These are phyloP conservation scores for Fusarium sp. DNA, from an alignment of 2,329 filamentous ascomycete genomes.

Conservation along the genomic window DNA sequence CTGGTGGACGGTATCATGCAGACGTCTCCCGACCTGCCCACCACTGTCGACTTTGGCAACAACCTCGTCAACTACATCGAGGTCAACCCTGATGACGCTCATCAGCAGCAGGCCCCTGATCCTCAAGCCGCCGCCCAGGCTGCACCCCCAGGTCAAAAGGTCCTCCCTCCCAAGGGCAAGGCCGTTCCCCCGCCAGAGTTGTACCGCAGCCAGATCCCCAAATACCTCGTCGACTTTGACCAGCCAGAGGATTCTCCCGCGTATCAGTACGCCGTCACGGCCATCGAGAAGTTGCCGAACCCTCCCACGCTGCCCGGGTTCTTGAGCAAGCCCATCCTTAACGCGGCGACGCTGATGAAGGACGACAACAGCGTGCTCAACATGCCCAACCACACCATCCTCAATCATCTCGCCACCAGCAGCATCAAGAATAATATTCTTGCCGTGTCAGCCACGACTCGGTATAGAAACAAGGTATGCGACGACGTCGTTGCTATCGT, in stretches of 20 bases:
- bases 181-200: slow-evolving; percentile 66
- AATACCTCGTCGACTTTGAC: slow-evolving; percentile 89
- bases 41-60: slow-evolving; percentile 97
- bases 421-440: slow-evolving; percentile 98
- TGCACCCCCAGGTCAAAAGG: slow-evolving; percentile 1
- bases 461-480: slow-evolving; percentile 92
- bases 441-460: slow-evolving; percentile 95
- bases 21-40: slow-evolving; percentile 87
- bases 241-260: slow-evolving; percentile 81
- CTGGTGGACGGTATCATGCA: slow-evolving; percentile 94
- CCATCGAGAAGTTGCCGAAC: slow-evolving; percentile 82
- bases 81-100: slow-evolving; percentile 80
- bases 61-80: slow-evolving; percentile 99
- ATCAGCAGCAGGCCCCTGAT: slow-evolving; percentile 48
- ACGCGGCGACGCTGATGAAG: slow-evolving; percentile 91
- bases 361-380: slow-evolving; percentile 97
- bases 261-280: slow-evolving; percentile 80
- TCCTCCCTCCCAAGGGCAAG: slow-evolving; percentile 60
- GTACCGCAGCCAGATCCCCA: slow-evolving; percentile 82
- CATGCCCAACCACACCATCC: slow-evolving; percentile 95
- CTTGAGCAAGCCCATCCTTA: slow-evolving; percentile 93
- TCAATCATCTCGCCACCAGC: slow-evolving; percentile 97
- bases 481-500: not conserved
- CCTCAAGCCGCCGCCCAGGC: slow-evolving; percentile 18
- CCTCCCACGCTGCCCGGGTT: slow-evolving; percentile 92